Conservation (phyloP, 495 filamentous ascomycete species). For the Aspergillus steynii region DNA sequence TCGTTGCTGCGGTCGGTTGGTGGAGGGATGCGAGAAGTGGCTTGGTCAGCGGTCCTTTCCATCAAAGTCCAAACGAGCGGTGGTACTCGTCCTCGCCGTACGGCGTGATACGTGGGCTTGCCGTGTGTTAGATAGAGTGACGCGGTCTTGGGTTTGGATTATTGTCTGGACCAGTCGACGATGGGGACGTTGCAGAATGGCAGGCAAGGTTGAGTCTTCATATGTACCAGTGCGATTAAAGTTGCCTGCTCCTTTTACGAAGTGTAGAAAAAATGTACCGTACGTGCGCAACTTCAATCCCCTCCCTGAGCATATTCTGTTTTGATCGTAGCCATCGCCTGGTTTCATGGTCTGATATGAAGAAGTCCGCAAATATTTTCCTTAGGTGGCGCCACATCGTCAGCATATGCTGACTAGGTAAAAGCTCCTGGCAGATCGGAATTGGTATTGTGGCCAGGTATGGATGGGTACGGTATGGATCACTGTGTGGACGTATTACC, state of each 20-base stretch:
- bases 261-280: no score
- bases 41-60: neutral
- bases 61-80: neutral
- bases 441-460: constrained; percentile 7
- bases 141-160: neutral
- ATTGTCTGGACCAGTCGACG: neutral
- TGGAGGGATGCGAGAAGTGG: neutral
- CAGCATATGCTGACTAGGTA: constrained; percentile 4
- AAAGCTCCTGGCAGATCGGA: constrained; percentile 13
- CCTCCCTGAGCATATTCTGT: no score
- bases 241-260: neutral
- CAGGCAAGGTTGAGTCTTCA: neutral
- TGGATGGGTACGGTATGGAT: neutral
- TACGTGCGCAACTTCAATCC: no score
- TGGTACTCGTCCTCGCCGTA: neutral
- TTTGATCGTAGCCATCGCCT: no score
- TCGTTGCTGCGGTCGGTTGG: neutral
- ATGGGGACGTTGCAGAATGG: neutral
- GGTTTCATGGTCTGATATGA: neutral
- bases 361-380: neutral
- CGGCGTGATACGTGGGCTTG: constrained; percentile 2
- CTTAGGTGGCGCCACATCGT: constrained; percentile 12
- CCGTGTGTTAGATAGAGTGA: constrained; percentile 14
- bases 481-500: neutral
- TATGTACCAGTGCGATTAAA: neutral